phyloP scores from a whole-genome alignment of 495 filamentous ascomycete genomes.

The Cercophora scortea region DNA sequence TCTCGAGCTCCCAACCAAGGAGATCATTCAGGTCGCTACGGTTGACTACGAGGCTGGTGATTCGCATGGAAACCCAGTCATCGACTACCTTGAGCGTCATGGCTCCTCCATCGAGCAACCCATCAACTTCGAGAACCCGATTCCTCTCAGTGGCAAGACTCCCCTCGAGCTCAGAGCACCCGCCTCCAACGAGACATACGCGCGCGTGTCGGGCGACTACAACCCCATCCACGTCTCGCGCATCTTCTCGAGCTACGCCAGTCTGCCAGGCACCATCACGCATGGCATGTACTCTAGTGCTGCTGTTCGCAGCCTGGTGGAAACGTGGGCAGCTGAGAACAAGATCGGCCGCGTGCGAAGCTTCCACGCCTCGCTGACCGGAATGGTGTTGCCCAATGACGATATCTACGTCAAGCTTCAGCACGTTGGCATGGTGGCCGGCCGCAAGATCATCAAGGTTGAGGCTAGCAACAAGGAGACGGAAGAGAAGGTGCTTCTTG shows the following conservation, averaged over 20 bases:
- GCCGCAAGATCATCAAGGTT: constrained; percentile 98
- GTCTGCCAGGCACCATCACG: constrained; percentile 91
- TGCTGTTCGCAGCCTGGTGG: constrained; percentile 93
- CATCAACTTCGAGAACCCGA: constrained; percentile 93
- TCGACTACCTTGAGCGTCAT: constrained; percentile 90
- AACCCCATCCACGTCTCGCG: constrained; percentile 98
- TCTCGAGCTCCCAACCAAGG: constrained; percentile 92
- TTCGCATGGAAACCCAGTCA: constrained; percentile 92
- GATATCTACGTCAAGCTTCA: constrained; percentile 87
- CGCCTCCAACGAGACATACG: constrained; percentile 97
- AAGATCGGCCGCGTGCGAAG: constrained; percentile 94
- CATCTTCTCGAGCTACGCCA: constrained; percentile 91
- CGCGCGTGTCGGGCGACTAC: constrained; percentile 93
- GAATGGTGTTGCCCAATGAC: constrained; percentile 97
- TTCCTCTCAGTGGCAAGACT: constrained; percentile 88
- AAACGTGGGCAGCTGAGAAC: constrained; percentile 99
- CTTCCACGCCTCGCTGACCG: constrained; percentile 89
- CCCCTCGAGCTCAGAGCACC: constrained; percentile 80
- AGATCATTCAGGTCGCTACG: constrained; percentile 90
- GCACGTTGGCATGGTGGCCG: constrained; percentile 95
- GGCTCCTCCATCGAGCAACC: constrained; percentile 94
- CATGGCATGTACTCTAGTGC: constrained; percentile 99
- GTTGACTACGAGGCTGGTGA: constrained; percentile 86
- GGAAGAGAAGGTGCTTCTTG: constrained; percentile 89
- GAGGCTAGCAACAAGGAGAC: constrained; percentile 89